Base-by-base conservation (phyloP, 1,284 basidiomycete genomes). In the Heterobasidion occidentale region DNA sequence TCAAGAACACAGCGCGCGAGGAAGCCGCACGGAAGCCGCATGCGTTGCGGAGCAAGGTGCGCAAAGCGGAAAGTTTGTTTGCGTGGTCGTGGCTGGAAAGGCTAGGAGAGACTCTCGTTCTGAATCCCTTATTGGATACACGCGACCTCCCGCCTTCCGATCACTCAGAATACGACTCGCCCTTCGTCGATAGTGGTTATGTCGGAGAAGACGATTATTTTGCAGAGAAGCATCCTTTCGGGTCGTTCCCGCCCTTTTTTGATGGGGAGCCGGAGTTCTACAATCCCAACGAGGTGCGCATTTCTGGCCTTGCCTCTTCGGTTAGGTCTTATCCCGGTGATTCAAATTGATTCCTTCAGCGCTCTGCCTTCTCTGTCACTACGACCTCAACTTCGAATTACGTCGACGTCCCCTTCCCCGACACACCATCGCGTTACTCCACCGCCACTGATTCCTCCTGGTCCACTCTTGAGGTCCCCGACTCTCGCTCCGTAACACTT, bases 301-400 rank as follows among this genome's bases (percentile, higher is more conserved):
- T 33, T 50, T 56, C 27, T 27, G 27, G 27, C 27, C 27, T 27
- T 19, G 20, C 7, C n/a, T 50, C 19, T 47, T 27, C 36, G 20
- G 45, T 48, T n/a, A 34, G 15, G 27, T 27, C 3, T 48, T 52
- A 34, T 36, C 19, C n/a, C 19, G 27, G 27, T 27, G 27, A 27
- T 27, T 27, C 12, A 34, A 12, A 38, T 52, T 27, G 17, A 27
- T 48, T 33, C 45, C 19, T 34, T 33, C 49, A 80, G 79, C 69
- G 64, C 56, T 81, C 79, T 5, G 70, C 73, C 4, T 81, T 81
- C 61, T 81, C 79, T 19, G 71, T 73, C 19, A 76, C 78, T 42
- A 79, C 78, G 6, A 77, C 75, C 1, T 78, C 78, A 11, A 79
- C 79, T 0, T 77, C 76, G 27, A 70, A 73, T 55, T 77, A 76